Conservation (phyloP, 106 monocot genomes). For the Acorus calamus region DNA sequence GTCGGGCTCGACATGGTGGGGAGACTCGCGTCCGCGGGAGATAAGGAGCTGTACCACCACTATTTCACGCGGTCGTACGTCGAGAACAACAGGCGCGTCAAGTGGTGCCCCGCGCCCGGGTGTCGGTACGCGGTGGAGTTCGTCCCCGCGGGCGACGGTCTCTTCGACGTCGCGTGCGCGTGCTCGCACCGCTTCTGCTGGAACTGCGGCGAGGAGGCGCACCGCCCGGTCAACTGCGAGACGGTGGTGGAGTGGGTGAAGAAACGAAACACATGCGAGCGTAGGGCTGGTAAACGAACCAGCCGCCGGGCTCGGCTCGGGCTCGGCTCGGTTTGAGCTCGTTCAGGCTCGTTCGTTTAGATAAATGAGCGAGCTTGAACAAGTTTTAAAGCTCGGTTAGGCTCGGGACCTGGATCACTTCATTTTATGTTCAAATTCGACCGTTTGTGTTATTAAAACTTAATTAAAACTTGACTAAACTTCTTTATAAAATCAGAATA, state of each 20-base stretch:
- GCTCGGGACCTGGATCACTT: too few relatives aligned
- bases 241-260: not conserved
- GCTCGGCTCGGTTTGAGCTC: too few relatives aligned
- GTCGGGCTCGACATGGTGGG: not conserved
- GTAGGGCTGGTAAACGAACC: too few relatives aligned
- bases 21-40: not conserved
- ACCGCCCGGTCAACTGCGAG: not conserved
- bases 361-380: too few relatives aligned
- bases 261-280: not conserved
- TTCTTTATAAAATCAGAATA: too few relatives aligned
- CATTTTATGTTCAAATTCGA: too few relatives aligned
- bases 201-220: not conserved
- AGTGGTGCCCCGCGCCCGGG: conserved; percentile 5
- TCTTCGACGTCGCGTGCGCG: not conserved
- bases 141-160: too few relatives aligned
- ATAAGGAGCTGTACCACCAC: not conserved
- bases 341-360: too few relatives aligned
- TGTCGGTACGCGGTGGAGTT: not conserved
- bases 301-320: too few relatives aligned
- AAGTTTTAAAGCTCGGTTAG: too few relatives aligned
- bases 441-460: too few relatives aligned
- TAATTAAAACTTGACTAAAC: too few relatives aligned
- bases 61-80: not conserved
- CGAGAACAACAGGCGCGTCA: not conserved
- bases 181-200: not conserved